These are phyloP conservation scores for Metarhizium anisopliae DNA, from an alignment of 2,329 filamentous ascomycete species.

Conservation along the genomic window DNA sequence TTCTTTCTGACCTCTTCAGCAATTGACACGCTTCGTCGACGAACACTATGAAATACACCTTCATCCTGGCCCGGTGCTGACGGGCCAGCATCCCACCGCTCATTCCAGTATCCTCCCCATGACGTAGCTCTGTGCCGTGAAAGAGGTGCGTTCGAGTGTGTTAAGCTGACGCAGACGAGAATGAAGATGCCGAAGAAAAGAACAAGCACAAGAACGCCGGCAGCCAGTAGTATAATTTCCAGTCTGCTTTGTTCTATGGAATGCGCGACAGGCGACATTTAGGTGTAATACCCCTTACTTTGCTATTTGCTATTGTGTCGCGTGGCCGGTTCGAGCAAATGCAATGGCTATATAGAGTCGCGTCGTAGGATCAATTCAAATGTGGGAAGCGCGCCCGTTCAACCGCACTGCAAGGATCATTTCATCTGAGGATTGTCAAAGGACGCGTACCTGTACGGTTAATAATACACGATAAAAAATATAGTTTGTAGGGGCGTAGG, in stretches of 20 bases:
- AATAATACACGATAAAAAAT: background rate
- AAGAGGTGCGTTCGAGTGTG: slow-evolving; percentile 5
- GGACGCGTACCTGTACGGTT: background rate
- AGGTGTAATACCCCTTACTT: background rate
- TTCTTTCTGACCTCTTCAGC: slow-evolving; percentile 16
- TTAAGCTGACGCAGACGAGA: slow-evolving; percentile 17
- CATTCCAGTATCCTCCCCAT: slow-evolving; percentile 11
- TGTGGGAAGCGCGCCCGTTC: background rate
- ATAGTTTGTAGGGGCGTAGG: background rate
- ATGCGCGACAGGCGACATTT: slow-evolving; percentile 15
- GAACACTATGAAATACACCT: slow-evolving; percentile 15
- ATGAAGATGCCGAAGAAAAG: slow-evolving; percentile 22
- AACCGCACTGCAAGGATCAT: background rate
- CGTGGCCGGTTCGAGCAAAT: background rate
- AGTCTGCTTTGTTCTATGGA: slow-evolving; percentile 19
- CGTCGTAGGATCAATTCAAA: background rate
- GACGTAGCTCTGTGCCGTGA: slow-evolving; percentile 5
- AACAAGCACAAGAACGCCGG: slow-evolving; percentile 23
- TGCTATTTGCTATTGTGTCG: background rate
- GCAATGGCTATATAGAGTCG: background rate
- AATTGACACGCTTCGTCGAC: slow-evolving; percentile 17
- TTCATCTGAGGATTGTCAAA: background rate
- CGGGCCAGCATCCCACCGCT: slow-evolving; percentile 6
- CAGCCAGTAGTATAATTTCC: slow-evolving; percentile 25
- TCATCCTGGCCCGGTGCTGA: slow-evolving; percentile 11